Evolutionary conservation across 108 stramenopile genomes (phyloP), one percentile per base, ranked within the genome.

Genomic region (Aurantiochytrium sp.): DNA sequence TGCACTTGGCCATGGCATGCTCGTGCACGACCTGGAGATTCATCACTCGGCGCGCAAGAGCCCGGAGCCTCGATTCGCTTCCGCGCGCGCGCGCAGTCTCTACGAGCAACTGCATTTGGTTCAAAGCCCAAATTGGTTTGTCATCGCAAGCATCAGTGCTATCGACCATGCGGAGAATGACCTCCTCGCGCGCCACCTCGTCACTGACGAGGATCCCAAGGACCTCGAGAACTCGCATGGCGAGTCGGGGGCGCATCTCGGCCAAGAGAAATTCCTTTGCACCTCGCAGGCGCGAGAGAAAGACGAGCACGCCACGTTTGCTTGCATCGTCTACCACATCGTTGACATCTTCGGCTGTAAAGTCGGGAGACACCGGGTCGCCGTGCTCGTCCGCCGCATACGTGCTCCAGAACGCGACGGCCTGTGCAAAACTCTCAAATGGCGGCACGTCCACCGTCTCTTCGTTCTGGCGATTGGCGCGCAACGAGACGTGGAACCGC

Each of bases 61-160:
- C 25, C 18, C 76, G 76, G 16, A 83, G 51, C 1, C 28, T 83
- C 18, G 12, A 43, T 23, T 53, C 49, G 28, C 51, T 53, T 23
- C 76, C 76, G 14, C 76, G 76, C n/a, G 76, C 76, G 19, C 51
- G 76, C 45, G 76, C 76, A 6, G 76, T 53, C 4, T 53, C 51
- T 6, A 83, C 76, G 16, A 53, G 45, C 76, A 83, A 23, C 14
- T 83, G 45, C 76, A 83, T 83, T 23, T 83, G 76, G 49, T 83
- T 83, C 12, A 83, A 12, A 18, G 76, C 76, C 76, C 76, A 83
- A 53, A 83, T 83, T 6, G 76, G 76, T 53, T 83, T 83, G 76
- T 83, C 76, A 23, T 53, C 51, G 51, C 76, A 83, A 12, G 76
- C 51, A 35, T 83, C 76, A 2, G 51, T 53, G 1, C 76, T 83